Evolutionary conservation across 148 eudicot genomes (phyloP).

Genomic region (Bassia scoparia): DNA sequence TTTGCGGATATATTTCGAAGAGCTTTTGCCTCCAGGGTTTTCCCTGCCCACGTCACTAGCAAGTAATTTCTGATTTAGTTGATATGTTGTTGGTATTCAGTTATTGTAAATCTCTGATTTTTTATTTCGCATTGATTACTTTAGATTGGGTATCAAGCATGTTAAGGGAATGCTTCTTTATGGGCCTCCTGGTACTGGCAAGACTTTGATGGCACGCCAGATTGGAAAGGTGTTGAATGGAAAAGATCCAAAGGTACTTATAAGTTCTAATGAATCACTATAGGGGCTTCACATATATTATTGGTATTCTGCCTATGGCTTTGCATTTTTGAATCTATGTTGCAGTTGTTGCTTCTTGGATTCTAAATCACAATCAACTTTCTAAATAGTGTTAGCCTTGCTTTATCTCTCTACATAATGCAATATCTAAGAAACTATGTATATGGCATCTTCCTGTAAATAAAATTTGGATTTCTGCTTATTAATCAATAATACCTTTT

Average conservation of each 20-base stretch:
- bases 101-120: neutral
- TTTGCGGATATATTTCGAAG: conserved; percentile 97
- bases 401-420: neutral
- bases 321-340: neutral
- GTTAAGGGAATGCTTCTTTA: conserved; percentile 98
- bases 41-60: conserved; percentile 89
- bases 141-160: conserved; percentile 89
- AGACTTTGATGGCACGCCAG: conserved; percentile 97
- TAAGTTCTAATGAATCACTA: neutral
- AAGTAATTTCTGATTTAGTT: conserved; percentile 46
- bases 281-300: neutral
- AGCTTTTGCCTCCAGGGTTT: conserved; percentile 98
- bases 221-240: conserved; percentile 96
- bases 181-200: conserved; percentile 99
- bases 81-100: neutral
- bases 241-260: conserved; percentile 91
- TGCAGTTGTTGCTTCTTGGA: neutral
- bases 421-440: neutral
- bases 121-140: neutral
- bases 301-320: conserved; percentile 1
- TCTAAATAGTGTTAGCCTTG: neutral
- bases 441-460: conserved; percentile 6
- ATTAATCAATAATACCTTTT: neutral
- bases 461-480: neutral
- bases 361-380: neutral